Percentiles rank a stretch among this genome's conserved stretches.
These are phyloP conservation scores for Psilocybe cubensis DNA, from an alignment of 768 basidiomycete genomes.

Conservation along the genomic window DNA sequence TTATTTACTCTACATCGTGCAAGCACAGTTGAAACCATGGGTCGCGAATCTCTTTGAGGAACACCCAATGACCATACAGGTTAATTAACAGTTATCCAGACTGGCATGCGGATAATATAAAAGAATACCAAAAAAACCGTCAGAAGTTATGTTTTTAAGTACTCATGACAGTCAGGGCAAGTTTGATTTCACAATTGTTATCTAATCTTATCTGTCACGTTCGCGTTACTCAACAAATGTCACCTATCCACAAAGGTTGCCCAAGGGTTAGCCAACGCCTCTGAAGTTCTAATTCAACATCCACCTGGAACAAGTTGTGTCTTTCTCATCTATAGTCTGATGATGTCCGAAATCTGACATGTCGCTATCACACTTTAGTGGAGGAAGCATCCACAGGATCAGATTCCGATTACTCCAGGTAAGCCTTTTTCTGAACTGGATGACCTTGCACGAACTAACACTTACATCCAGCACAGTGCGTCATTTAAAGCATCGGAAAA, in stretches of 20 bases:
- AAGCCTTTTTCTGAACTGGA: slow-evolving; percentile 28
- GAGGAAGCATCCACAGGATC: slow-evolving; percentile 91
- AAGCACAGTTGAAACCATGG: no score
- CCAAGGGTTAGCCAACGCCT: no score
- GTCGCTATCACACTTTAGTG: slow-evolving; percentile 47
- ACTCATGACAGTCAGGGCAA: no score
- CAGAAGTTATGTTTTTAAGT: no score
- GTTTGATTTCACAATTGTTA: no score
- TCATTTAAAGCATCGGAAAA: slow-evolving; percentile 3
- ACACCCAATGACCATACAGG: no score
- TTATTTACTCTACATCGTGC: no score
- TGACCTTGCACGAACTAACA: slow-evolving; percentile 16
- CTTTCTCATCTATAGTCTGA: neutral
- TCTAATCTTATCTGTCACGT: slow-evolving; percentile 19
- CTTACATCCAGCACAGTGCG: slow-evolving; percentile 39
- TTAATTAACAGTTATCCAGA: no score
- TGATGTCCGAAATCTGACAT: neutral
- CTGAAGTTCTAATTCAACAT: neutral
- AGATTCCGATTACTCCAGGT: slow-evolving; percentile 97
- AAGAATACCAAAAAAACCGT: no score
- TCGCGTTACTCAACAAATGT: slow-evolving; percentile 4
- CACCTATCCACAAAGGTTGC: no score
- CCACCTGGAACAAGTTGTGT: slow-evolving; percentile 20
- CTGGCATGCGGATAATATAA: no score
- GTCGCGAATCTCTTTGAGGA: no score